A percentile compares a stretch with the other conserved stretches of the same genome.
Evolutionary conservation across 306 rosid species (phyloP).

Genomic region (Acacia melanoxylon): DNA sequence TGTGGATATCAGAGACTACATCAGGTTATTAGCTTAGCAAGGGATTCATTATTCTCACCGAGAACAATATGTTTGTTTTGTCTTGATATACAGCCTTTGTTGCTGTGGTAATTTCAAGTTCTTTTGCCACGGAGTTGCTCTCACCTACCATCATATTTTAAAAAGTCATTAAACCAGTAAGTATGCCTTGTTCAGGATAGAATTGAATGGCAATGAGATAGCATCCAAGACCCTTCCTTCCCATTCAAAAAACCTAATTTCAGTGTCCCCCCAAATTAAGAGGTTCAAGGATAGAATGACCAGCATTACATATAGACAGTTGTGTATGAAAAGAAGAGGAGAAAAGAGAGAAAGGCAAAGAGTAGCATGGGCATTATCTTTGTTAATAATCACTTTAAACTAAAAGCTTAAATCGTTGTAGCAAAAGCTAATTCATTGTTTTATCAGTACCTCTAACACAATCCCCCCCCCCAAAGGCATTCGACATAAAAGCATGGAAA

Average conservation of each 20-base stretch:
- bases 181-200: neutral
- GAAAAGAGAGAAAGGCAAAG: no score
- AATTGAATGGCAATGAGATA: neutral
- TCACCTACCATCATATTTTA: conserved; percentile 62
- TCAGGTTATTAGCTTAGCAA: neutral
- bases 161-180: conserved; percentile 17
- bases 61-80: conserved; percentile 93
- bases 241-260: neutral
- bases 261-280: neutral
- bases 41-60: conserved; percentile 54
- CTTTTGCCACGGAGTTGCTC: conserved; percentile 95
- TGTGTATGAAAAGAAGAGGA: no score
- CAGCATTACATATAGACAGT: neutral
- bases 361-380: no score
- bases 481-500: no score
- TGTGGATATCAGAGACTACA: neutral
- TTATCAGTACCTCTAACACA: no score
- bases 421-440: no score
- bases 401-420: no score
- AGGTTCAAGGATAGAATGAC: neutral
- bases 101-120: conserved; percentile 68
- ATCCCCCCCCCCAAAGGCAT: no score
- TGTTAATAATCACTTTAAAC: no score
- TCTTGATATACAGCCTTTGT: conserved; percentile 95
- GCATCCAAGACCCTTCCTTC: neutral